These are phyloP conservation scores for Thermoascus crustaceus DNA, from an alignment of 2,329 filamentous ascomycete genomes.

Conservation along the genomic window DNA sequence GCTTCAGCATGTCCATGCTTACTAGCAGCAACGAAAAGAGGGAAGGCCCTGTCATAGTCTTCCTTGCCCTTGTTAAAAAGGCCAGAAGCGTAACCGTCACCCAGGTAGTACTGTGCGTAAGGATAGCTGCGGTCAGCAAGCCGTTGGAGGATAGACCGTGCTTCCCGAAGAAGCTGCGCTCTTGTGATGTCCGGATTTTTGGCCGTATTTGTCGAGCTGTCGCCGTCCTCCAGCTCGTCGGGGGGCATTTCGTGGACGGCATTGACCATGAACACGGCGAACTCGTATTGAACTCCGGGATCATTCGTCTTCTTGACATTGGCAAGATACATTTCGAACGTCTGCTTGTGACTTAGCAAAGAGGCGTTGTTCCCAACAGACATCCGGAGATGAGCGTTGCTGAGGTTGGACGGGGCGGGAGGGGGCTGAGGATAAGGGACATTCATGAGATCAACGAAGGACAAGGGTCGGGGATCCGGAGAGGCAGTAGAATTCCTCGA, in stretches of 20 bases:
- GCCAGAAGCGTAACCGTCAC: conserved; percentile 86
- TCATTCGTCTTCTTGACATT: conserved; percentile 98
- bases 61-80: conserved; percentile 91
- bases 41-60: conserved; percentile 85
- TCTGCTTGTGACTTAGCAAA: conserved; percentile 82
- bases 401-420: conserved; percentile 56
- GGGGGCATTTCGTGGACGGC: conserved; percentile 71
- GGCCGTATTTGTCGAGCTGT: conserved; percentile 12
- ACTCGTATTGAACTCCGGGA: conserved; percentile 84
- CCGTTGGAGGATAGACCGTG: conserved; percentile 78
- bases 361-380: conserved; percentile 85
- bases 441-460: conserved; percentile 55
- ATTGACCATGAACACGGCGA: conserved; percentile 88
- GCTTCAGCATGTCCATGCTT: conserved; percentile 98
- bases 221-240: conserved; percentile 31
- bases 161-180: conserved; percentile 69
- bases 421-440: conserved; percentile 72
- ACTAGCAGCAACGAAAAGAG: conserved; percentile 82
- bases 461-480: conserved; percentile 50
- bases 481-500: conserved; percentile 46
- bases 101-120: conserved; percentile 96
- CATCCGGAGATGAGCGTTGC: conserved; percentile 72
- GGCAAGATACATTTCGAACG: conserved; percentile 91
- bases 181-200: conserved; percentile 43
- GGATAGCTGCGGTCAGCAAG: conserved; percentile 83